Base-by-base conservation (phyloP, 2,329 filamentous ascomycete genomes). In the Pezicula radicicola region DNA sequence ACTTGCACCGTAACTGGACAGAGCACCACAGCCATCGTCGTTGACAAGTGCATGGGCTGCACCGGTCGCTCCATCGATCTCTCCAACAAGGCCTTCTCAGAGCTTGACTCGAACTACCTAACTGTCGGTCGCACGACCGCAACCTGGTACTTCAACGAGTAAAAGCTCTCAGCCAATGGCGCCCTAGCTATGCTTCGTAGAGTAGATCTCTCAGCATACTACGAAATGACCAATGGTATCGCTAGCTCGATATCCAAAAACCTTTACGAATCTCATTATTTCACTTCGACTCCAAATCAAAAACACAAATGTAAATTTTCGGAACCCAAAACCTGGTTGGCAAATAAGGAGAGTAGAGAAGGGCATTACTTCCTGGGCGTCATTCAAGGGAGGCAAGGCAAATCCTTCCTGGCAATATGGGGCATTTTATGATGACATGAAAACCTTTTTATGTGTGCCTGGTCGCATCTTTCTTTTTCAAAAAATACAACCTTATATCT, bases 41-140 rank as follows among this genome's bases (percentile, higher is more conserved):
- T 78, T 48, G 89, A 94, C 75, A 90, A 89, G 74, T 94, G 89
- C 76, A 80, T 81, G 71, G 85, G 85, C 61, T 94, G 89, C 68
- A 63, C 48, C 46, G 48, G 61, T 33, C 57, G 67, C 39, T 73
- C 76, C 61, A 79, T 91, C 46, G 87, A 91, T 63, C 75, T 87
- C 59, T 81, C 78, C 58, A 69, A 75, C 55, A 74, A 76, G 60
- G 70, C 79, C 55, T 87, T 84, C 69, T 57, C 62, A n/a, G 71
- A 76, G 18, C 72, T 88, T 49, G 59, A 77, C 72, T 46, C 75
- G 70, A 30, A 45, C 50, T 64, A 69, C 25, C 67, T 77, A n/a
- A 69, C 59, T 19, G 62, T 67, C 33, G 80, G 80, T 27, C 74
- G 77, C 50, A 60, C 60, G 30, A 46, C 60, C 3, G 68, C 74